Evolutionary conservation across 1,139 yeast genomes (phyloP).

Genomic region (Debaryomyces sp.): DNA sequence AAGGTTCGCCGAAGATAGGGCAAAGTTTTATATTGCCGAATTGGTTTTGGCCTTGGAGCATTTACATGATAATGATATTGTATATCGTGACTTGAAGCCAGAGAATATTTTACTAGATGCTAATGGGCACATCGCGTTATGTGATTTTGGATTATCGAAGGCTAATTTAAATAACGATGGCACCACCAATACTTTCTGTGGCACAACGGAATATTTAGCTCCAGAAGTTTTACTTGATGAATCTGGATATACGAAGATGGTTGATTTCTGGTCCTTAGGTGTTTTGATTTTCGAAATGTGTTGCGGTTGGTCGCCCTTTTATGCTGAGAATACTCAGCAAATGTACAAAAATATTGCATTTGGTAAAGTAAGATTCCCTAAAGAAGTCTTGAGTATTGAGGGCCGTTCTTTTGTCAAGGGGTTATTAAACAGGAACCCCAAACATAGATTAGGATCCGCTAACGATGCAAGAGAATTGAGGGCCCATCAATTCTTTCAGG

Average conservation of each 20-base stretch:
- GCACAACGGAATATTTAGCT: conserved; percentile 90
- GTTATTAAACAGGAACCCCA: conserved; percentile 89
- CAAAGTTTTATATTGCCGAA: conserved; percentile 95
- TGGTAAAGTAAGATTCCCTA: conserved; percentile 96
- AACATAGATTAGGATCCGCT: conserved; percentile 86
- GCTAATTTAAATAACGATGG: conserved; percentile 87
- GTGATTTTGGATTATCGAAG: conserved; percentile 95
- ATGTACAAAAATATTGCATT: conserved; percentile 98
- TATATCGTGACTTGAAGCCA: conserved; percentile 93
- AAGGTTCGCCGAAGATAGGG: conserved; percentile 86
- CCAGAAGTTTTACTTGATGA: conserved; percentile 84
- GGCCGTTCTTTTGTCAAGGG: conserved; percentile 97
- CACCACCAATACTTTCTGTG: conserved; percentile 96
- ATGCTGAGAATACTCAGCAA: conserved; percentile 95
- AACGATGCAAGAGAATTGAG: conserved; percentile 91
- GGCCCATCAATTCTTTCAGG: conserved; percentile 88
- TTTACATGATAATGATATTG: conserved; percentile 89
- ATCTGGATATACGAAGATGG: conserved; percentile 83
- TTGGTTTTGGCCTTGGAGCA: conserved; percentile 89
- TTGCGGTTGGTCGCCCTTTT: conserved; percentile 99
- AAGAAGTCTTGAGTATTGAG: conserved; percentile 87
- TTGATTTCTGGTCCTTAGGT: conserved; percentile 85
- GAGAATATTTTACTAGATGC: conserved; percentile 93
- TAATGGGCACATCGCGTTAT: conserved; percentile 93
- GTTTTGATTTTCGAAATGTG: conserved; percentile 86